Conservation (phyloP, 305 asterid species). For the Petunia hybrid region DNA sequence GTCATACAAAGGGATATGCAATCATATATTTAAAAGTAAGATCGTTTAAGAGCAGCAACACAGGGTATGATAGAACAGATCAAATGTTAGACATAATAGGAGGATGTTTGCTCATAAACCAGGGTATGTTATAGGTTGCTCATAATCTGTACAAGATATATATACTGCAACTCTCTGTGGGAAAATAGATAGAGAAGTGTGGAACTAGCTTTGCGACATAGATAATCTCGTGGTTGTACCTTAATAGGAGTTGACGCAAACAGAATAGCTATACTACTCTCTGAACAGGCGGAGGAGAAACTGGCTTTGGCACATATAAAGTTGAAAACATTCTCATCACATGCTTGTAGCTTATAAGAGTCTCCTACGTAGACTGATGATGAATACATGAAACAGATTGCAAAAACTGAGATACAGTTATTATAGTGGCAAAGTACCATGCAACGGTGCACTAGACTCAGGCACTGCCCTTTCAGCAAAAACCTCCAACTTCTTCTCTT, state of each 20-base stretch:
- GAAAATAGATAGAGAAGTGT: not conserved
- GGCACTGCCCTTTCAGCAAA: conserved; percentile 39
- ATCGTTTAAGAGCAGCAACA: not conserved
- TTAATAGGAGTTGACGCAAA: not conserved
- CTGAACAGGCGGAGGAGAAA: not conserved
- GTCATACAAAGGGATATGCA: not conserved
- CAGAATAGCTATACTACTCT: not conserved
- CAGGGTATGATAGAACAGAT: not conserved
- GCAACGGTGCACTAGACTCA: conserved; percentile 35
- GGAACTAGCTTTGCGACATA: not conserved
- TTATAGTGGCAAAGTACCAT: conserved; percentile 41
- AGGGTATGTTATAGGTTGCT: too few species aligned
- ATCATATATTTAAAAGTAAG: not conserved
- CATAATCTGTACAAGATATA: not conserved
- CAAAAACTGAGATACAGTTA: not conserved
- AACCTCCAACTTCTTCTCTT: conserved; percentile 38
- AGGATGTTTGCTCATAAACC: not conserved
- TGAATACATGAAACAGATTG: not conserved
- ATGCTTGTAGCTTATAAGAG: conserved; percentile 8
- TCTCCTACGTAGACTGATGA: not conserved
- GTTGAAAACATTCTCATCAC: not conserved
- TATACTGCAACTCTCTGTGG: not conserved
- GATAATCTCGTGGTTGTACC: not conserved
- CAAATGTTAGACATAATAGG: not conserved
- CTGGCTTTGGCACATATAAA: conserved; percentile 18